phyloP scores from a whole-genome alignment of 2,329 filamentous ascomycete genomes.

The Lachnellula willkommii region DNA sequence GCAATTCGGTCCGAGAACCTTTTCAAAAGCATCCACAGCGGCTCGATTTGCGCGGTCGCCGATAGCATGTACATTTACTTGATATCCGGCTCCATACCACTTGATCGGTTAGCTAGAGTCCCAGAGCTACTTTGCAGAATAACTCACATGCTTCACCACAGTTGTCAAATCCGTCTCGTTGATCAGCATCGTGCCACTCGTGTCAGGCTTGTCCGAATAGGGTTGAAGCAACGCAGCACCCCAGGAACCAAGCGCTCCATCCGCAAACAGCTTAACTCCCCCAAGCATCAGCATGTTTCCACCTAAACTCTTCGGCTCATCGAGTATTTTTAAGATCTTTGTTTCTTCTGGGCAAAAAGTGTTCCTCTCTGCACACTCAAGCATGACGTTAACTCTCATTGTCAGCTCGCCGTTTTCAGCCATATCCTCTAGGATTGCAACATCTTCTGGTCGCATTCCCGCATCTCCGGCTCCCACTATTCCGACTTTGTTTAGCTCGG shows the following conservation, averaged over 20 bases:
- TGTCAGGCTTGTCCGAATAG: conserved; percentile 58
- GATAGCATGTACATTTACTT: conserved; percentile 69
- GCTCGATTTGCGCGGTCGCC: conserved; percentile 63
- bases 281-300: conserved; percentile 43
- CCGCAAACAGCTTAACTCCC: conserved; percentile 66
- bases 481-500: conserved; percentile 56
- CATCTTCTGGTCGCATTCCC: conserved; percentile 50
- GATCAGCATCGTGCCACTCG: conserved; percentile 60
- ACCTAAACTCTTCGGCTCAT: conserved; percentile 16
- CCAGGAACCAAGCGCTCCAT: conserved; percentile 67
- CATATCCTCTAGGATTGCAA: conserved; percentile 50
- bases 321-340: conserved; percentile 29
- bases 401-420: conserved; percentile 49
- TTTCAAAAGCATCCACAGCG: conserved; percentile 57
- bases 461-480: conserved; percentile 67
- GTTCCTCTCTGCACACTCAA: conserved; percentile 60
- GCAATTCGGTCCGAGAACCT: conserved; percentile 50
- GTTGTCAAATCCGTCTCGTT: conserved; percentile 54
- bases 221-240: conserved; percentile 67
- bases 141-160: conserved; percentile 39
- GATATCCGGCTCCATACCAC: conserved; percentile 58
- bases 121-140: neutral
- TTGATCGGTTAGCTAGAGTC: conserved; percentile 18
- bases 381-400: conserved; percentile 62
- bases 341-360: conserved; percentile 55